phyloP scores from a whole-genome alignment of 1,284 basidiomycete genomes.

The Boletus semigastroideus region DNA sequence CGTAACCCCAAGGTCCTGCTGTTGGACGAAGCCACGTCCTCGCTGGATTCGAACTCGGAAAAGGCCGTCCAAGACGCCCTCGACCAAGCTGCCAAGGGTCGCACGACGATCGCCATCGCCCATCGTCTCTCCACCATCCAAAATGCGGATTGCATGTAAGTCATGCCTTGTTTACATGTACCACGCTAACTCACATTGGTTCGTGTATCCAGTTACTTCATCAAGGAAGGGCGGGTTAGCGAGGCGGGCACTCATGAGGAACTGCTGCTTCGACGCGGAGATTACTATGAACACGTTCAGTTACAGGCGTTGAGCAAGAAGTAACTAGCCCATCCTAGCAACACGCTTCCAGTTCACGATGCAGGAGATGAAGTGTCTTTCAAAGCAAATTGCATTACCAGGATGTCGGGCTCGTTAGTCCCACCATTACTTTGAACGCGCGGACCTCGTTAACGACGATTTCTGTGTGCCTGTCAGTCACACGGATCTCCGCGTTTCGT shows the following conservation, averaged over 20 bases:
- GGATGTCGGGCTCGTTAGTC: no score
- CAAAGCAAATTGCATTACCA: no score
- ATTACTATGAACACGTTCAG: conserved; percentile 87
- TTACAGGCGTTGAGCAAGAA: conserved; percentile 71
- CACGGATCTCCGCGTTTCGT: no score
- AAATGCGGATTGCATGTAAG: conserved; percentile 89
- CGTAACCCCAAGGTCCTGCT: conserved; percentile 92
- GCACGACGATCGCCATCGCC: conserved; percentile 92
- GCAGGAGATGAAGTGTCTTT: no score
- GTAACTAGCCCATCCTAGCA: conserved; percentile 11
- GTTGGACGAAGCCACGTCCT: conserved; percentile 92
- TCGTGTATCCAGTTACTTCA: conserved; percentile 66
- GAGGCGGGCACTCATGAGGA: conserved; percentile 90
- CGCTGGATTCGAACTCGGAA: conserved; percentile 91
- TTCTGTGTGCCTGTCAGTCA: no score
- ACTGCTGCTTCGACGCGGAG: conserved; percentile 69
- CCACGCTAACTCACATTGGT: conserved; percentile 13
- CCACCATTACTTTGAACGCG: no score
- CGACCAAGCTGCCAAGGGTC: conserved; percentile 86
- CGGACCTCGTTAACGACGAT: no score
- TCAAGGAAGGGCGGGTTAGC: conserved; percentile 86
- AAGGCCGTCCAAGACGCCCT: conserved; percentile 93
- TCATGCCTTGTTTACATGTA: conserved; percentile 8
- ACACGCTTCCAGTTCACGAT: no score
- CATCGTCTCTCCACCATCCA: conserved; percentile 94